Percentiles rank a stretch among this genome's conserved stretches.
Conservation (phyloP, 192 early-diverging fungal species). For the Dissophora globulifera region DNA sequence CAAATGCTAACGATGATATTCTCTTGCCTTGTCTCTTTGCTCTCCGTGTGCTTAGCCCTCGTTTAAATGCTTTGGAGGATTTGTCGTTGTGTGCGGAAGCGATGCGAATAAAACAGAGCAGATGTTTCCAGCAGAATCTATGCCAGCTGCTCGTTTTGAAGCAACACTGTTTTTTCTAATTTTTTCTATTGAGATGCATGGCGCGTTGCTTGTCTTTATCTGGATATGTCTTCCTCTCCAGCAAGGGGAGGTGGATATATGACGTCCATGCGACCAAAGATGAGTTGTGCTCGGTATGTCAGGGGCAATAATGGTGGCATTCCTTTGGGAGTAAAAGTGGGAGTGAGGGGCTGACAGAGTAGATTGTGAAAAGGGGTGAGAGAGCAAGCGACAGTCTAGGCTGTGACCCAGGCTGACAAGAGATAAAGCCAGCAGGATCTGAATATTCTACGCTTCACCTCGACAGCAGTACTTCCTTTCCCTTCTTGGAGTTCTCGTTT, state of each 20-base stretch:
- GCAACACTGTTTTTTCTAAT: too few relatives aligned
- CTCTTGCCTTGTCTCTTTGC: neutral
- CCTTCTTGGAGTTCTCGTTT: too few relatives aligned
- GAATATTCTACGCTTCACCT: neutral
- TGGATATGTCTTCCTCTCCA: too few relatives aligned
- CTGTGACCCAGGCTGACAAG: neutral
- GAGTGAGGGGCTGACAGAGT: neutral
- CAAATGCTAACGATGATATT: neutral
- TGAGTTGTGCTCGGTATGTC: too few relatives aligned
- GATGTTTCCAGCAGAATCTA: too few relatives aligned
- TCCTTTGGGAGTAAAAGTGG: too few relatives aligned
- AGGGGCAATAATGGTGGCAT: too few relatives aligned
- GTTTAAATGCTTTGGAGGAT: conserved; percentile 40
- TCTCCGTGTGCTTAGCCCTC: conserved; percentile 23
- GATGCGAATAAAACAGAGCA: conserved; percentile 47
- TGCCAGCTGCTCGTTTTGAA: neutral
- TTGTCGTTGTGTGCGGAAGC: conserved; percentile 42
- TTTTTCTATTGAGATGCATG: too few relatives aligned
- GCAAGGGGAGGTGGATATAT: too few relatives aligned
- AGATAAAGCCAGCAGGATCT: neutral
- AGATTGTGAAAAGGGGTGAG: neutral
- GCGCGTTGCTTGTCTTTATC: too few relatives aligned
- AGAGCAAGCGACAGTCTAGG: neutral
- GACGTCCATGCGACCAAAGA: too few relatives aligned
- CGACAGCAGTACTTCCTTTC: neutral